Percentiles rank a stretch among this genome's conserved stretches.
Evolutionary conservation across 2,329 filamentous ascomycete genomes (phyloP).

Genomic region (Pestalotiopsis sp.): DNA sequence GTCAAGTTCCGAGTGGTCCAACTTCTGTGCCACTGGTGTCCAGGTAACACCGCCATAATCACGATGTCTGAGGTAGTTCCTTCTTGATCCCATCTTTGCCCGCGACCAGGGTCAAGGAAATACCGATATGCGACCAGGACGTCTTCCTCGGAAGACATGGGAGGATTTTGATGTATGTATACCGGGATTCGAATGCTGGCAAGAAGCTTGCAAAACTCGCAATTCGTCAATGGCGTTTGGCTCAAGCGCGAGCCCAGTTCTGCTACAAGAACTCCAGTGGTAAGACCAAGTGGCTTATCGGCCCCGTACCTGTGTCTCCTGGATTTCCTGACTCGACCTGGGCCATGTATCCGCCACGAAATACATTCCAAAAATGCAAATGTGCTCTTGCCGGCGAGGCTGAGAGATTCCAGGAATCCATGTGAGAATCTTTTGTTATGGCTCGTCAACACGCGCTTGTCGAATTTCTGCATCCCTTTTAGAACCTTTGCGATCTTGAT

Average conservation of each 20-base stretch:
- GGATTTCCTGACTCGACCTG: not conserved
- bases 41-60: not conserved
- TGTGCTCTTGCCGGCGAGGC: not conserved
- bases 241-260: not conserved
- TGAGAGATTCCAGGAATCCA: not conserved
- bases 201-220: not conserved
- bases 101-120: not conserved
- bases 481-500: not conserved
- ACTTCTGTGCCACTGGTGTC: too few relatives aligned
- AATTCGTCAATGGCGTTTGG: not conserved
- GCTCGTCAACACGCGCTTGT: not conserved
- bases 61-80: not conserved
- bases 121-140: not conserved
- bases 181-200: not conserved
- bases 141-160: too few relatives aligned
- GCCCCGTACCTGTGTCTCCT: rapidly evolving
- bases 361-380: not conserved
- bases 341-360: not conserved
- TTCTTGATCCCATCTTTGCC: not conserved
- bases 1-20: not conserved
- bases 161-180: too few relatives aligned
- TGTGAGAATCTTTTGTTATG: not conserved
- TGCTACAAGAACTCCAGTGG: not conserved
- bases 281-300: too few relatives aligned
- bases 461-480: not conserved